These are phyloP conservation scores for Porogramme epimiltina DNA, from an alignment of 1,284 basidiomycete genomes.

Conservation along the genomic window DNA sequence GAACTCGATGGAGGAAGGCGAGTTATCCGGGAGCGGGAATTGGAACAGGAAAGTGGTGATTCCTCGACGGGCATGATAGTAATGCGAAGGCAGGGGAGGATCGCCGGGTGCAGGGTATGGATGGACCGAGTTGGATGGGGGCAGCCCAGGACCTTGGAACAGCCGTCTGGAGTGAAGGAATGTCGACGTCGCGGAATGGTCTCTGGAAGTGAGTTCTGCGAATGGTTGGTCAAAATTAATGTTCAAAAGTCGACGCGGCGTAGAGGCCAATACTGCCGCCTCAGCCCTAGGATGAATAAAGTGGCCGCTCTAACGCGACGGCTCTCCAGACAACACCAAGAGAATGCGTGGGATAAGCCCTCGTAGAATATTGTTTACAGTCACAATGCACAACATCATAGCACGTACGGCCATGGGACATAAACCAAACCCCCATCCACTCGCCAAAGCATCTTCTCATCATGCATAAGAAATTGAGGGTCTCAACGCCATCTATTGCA, in stretches of 20 bases:
- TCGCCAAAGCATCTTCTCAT: too few relatives aligned
- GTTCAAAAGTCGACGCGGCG: neutral
- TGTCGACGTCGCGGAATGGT: slow-evolving; percentile 75
- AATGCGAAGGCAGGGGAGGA: slow-evolving; percentile 57
- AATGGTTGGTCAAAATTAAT: neutral
- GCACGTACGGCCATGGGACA: too few relatives aligned
- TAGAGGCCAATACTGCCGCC: too few relatives aligned
- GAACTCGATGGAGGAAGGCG: slow-evolving; percentile 70
- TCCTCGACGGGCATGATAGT: slow-evolving; percentile 70
- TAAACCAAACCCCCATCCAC: too few relatives aligned
- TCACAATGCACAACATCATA: too few relatives aligned
- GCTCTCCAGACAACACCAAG: too few relatives aligned
- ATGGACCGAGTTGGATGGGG: slow-evolving; percentile 77
- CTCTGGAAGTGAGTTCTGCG: slow-evolving; percentile 70
- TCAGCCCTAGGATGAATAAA: too few relatives aligned
- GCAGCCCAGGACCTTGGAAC: slow-evolving; percentile 78
- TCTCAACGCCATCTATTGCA: too few relatives aligned
- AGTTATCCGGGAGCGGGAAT: slow-evolving; percentile 62
- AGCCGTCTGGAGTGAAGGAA: slow-evolving; percentile 68
- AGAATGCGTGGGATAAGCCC: too few relatives aligned
- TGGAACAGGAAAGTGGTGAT: slow-evolving; percentile 74
- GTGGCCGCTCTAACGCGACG: too few relatives aligned
- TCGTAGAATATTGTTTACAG: too few relatives aligned
- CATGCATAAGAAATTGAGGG: too few relatives aligned
- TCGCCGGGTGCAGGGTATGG: slow-evolving; percentile 54